These are phyloP conservation scores for Amaranthus palmeri DNA, from an alignment of 148 eudicot genomes.

Conservation along the genomic window DNA sequence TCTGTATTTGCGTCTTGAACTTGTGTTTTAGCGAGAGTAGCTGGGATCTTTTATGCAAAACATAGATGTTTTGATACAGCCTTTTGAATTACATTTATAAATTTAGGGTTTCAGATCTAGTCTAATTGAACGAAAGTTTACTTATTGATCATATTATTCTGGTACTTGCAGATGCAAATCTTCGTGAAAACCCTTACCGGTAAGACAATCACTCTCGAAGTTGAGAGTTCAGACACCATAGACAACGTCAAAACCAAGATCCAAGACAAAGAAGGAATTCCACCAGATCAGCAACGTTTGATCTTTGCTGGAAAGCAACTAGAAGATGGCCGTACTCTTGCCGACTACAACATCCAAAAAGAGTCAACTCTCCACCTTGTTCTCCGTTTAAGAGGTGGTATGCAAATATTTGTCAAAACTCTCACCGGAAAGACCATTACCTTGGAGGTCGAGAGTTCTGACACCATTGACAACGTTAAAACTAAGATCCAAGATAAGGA, in stretches of 20 bases:
- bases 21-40: too few relatives aligned
- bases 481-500: slow-evolving; percentile 19
- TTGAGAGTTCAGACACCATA: slow-evolving; percentile 18
- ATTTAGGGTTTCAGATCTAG: neutral
- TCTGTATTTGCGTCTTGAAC: too few relatives aligned
- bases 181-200: slow-evolving; percentile 20
- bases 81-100: neutral
- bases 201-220: slow-evolving; percentile 18
- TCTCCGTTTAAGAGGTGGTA: slow-evolving; percentile 17
- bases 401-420: slow-evolving; percentile 18
- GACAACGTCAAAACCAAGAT: slow-evolving; percentile 17
- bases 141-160: neutral
- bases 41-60: too few relatives aligned
- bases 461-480: slow-evolving; percentile 20
- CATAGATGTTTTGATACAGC: too few relatives aligned
- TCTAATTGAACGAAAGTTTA: neutral
- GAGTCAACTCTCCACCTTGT: slow-evolving; percentile 18
- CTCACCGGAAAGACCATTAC: slow-evolving; percentile 18
- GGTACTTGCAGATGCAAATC: slow-evolving; percentile 10
- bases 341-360: slow-evolving; percentile 19
- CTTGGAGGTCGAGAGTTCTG: slow-evolving; percentile 14
- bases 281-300: slow-evolving; percentile 18
- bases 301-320: slow-evolving; percentile 18
- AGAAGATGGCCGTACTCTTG: slow-evolving; percentile 14
- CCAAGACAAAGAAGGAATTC: slow-evolving; percentile 19